Base-by-base conservation (phyloP, 2,329 filamentous ascomycete species). In the Fusarium setosum region DNA sequence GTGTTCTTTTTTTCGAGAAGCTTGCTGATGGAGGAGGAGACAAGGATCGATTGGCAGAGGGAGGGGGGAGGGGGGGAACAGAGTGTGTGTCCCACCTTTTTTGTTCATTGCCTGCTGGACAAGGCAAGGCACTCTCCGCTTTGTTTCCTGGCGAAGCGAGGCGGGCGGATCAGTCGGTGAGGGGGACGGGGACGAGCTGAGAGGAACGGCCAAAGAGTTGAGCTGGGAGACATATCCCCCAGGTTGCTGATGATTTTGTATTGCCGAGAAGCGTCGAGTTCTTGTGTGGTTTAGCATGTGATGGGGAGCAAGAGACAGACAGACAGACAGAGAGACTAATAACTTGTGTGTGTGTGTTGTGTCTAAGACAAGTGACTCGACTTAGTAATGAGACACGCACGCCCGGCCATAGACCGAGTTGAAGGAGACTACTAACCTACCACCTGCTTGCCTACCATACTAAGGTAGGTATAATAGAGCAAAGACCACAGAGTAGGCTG, bases 1-100 rank as follows among this genome's bases (percentile, higher is more conserved):
- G 44, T 51, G 63, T 67, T 67, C 63, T 64, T 67, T 64, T 67
- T 63, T 67, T 67, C 63, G 63, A 67, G 63, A 67, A 67, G 63
- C 44, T 67, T n/a, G n/a, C 49, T 54, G 42, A 26, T 44, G 54
- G 45, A 52, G 40, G 47, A 17, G 31, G 11, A 21, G 44, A 31
- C 63, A 67, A 50, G 63, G 63, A 64, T 67, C 47, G 31, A 17
- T 24, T n/a, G n/a, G n/a, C 17, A 17, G n/a, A 23, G 49, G 29
- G 35, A 18, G 38, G 24, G 20, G 38, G 49, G 42, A 17, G 17
- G 26, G 17, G 26, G 24, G 24, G 42, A 17, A 31, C 26, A 45
- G n/a, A 26, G 49, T 20, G 20, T 18, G 34, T 41, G 34, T 40
- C 35, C 37, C 49, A 31, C 37, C n/a, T 31, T 40, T 41, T 31